Base-by-base conservation (phyloP, 495 filamentous ascomycete species). In the Hyaloscypha finlandica region DNA sequence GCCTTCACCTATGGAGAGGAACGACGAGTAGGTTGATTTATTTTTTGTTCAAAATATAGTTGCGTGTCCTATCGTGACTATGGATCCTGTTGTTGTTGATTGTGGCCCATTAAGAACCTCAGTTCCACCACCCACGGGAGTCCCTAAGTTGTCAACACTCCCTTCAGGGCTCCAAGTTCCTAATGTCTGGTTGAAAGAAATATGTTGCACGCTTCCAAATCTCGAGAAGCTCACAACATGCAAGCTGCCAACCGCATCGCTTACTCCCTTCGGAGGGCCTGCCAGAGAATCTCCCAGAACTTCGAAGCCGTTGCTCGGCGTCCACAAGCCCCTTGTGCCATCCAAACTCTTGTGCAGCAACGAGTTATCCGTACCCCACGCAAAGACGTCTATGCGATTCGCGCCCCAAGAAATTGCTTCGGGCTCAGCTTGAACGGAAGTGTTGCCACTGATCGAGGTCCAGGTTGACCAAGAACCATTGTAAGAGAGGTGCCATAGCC, bases 351-450 rank as follows among this genome's bases (percentile, higher is more conserved):
- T 58, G 19, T 58, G 55, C 6, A 58, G 55, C 5, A 58, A 19
- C 8, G 55, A 58, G 8, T 8, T 6, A 32, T 58, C 55, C 22
- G 22, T 31, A 11, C 55, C 55, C 55, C 55, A 58, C 30, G 55
- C 55, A 58, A 58, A 58, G 30, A 58, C 22, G 30, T 58, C 55
- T 29, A 58, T 29, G 30, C 55, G 55, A 32, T 31, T 58, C 30
- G 55, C 5, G 8, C 55, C 22, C 55, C 55, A 58, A 16, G 55
- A 58, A 8, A 58, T 16, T 9, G 55, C 55, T 32, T 58, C 55
- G 8, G 55, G 55, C 30, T 58, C 55, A 22, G n/a, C 55, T 53
- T 58, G 55, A 8, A 58, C 30, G 25, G 55, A 31, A 9, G 55
- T 58, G 19, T 29, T 9, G 0, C 55, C 55, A 29, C 55, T 58